Percentiles rank a stretch among this genome's conserved stretches.
These are phyloP conservation scores for Rhododendron ovatum DNA, from an alignment of 148 eudicot genomes.

Conservation along the genomic window DNA sequence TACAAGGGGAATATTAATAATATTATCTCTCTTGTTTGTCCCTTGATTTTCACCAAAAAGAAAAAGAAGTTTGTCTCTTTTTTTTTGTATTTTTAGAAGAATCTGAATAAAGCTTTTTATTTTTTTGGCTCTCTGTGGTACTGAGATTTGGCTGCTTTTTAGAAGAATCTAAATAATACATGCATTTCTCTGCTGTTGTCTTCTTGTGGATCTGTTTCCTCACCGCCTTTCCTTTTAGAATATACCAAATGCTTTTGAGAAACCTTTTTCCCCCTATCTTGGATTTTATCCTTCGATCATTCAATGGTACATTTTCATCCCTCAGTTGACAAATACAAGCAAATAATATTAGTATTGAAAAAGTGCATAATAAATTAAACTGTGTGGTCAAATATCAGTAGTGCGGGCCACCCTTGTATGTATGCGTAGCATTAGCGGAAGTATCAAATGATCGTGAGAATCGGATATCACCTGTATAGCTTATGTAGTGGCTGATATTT, in stretches of 20 bases:
- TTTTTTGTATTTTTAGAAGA: background rate
- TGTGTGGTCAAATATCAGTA: background rate
- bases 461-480: too few species aligned
- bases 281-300: background rate
- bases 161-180: background rate
- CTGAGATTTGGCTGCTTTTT: background rate
- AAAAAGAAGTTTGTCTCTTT: background rate
- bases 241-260: background rate
- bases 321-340: background rate
- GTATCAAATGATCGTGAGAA: too few species aligned
- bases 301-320: background rate
- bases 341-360: background rate
- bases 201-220: too few species aligned
- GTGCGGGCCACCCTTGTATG: background rate
- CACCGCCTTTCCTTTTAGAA: background rate
- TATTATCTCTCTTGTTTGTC: slow-evolving; percentile 1
- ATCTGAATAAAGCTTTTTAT: background rate
- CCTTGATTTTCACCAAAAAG: too few species aligned
- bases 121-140: background rate
- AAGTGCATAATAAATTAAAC: too few species aligned
- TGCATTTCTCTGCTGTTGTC: background rate
- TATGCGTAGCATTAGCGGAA: too few species aligned
- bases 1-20: slow-evolving; percentile 25
- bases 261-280: background rate
- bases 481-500: too few species aligned